Evolutionary conservation across 805 yeast species (phyloP).

Genomic region (Yarrowia keelungensis): DNA sequence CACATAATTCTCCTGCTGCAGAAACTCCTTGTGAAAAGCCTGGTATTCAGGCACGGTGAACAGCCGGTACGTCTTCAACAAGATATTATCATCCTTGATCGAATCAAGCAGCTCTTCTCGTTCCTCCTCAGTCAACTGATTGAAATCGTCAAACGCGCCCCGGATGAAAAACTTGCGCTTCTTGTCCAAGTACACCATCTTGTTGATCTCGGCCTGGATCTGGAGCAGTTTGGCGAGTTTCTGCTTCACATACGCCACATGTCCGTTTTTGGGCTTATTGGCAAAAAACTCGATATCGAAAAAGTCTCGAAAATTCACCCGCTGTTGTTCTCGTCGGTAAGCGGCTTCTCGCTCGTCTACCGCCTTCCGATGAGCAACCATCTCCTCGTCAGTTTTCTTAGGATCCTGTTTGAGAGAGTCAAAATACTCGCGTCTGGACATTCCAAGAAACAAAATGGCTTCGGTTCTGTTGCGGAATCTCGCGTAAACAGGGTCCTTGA

Average conservation of each 20-base stretch:
- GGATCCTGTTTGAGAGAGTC: not conserved
- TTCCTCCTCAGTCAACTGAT: not conserved
- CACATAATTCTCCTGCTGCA: too few relatives aligned
- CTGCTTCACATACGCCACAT: too few relatives aligned
- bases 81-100: not conserved
- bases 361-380: not conserved
- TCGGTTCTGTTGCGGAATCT: not conserved
- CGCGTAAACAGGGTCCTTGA: not conserved
- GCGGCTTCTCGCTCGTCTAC: too few relatives aligned
- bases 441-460: not conserved
- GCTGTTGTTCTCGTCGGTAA: not conserved
- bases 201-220: slow-evolving; percentile 17
- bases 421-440: not conserved
- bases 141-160: not conserved
- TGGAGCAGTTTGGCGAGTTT: not conserved
- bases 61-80: not conserved
- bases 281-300: too few relatives aligned
- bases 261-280: too few relatives aligned
- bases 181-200: not conserved
- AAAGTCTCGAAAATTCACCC: not conserved
- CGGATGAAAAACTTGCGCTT: not conserved
- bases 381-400: not conserved
- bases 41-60: not conserved
- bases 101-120: not conserved
- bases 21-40: not conserved